phyloP scores from a whole-genome alignment of 306 rosid genomes.

The Herpetospermum pedunculosum region DNA sequence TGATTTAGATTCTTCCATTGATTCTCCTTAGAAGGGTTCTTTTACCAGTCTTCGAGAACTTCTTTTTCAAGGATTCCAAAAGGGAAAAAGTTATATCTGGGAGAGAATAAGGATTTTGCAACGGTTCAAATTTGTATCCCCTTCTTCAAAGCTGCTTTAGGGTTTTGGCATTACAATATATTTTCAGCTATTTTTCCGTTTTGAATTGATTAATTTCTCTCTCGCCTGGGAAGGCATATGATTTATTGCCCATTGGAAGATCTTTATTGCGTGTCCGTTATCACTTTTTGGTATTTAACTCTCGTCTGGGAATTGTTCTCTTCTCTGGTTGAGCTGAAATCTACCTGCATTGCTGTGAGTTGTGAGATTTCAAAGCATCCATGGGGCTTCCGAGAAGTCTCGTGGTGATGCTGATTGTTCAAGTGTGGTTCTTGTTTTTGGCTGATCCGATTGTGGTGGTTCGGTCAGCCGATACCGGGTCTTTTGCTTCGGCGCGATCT shows the following conservation, averaged over 20 bases:
- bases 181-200: constrained; percentile 4
- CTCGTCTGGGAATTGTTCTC: background rate
- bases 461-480: background rate
- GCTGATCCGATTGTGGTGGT: constrained; percentile 9
- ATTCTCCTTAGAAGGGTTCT: background rate
- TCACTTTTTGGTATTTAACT: background rate
- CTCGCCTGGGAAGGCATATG: background rate
- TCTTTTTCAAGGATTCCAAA: constrained; percentile 12
- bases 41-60: background rate
- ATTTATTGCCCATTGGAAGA: constrained; percentile 4
- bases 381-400: constrained; percentile 18
- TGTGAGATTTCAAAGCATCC: constrained; percentile 6
- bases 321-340: constrained; percentile 3
- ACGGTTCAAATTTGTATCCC: constrained; percentile 7
- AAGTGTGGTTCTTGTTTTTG: background rate
- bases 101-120: constrained; percentile 1
- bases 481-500: constrained; percentile 17
- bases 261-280: constrained; percentile 6
- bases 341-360: background rate
- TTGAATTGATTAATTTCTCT: background rate
- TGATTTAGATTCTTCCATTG: background rate
- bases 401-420: constrained; percentile 9
- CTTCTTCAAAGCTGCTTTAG: constrained; percentile 10
- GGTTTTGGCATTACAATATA: background rate
- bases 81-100: constrained; percentile 10